A percentile compares a stretch with the other conserved stretches of the same genome.
These are phyloP conservation scores for Ceratocystis smalleyi DNA, from an alignment of 2,329 filamentous ascomycete species.

Conservation along the genomic window DNA sequence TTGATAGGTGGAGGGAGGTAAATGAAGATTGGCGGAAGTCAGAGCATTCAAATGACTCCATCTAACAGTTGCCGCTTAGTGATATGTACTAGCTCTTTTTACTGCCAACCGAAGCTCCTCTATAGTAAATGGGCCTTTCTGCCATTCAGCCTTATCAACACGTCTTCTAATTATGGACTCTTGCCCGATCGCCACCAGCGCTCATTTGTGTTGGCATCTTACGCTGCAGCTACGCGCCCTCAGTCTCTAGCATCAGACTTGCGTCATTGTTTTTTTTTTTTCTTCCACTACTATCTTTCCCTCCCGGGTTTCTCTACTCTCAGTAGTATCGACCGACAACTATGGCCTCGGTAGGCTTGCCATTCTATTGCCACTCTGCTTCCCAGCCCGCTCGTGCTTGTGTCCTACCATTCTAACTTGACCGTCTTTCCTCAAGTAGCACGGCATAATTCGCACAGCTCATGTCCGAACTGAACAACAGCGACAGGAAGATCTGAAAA, in stretches of 20 bases:
- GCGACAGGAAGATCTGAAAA: constrained; percentile 53
- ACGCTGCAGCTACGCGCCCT: neutral
- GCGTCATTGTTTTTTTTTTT: no score
- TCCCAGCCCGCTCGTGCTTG: neutral
- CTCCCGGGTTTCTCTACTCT: neutral
- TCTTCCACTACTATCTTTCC: neutral
- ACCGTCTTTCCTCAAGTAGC: constrained; percentile 34
- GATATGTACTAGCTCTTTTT: neutral
- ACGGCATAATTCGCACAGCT: constrained; percentile 62
- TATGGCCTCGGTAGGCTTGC: constrained; percentile 13
- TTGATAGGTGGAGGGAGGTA: neutral
- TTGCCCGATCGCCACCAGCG: neutral
- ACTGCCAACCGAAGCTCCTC: neutral
- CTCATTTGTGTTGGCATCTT: neutral
- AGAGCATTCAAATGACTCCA: neutral
- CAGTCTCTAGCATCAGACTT: no score
- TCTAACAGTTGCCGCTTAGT: neutral
- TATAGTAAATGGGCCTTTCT: neutral
- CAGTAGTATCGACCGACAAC: neutral
- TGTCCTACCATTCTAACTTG: neutral
- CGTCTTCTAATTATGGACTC: neutral
- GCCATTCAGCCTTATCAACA: neutral
- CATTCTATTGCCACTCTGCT: neutral
- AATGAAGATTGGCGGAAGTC: neutral
- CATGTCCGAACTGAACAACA: constrained; percentile 51